Conservation (phyloP, 371 early-diverging fungal species). For the Apophysomyces sp. region DNA sequence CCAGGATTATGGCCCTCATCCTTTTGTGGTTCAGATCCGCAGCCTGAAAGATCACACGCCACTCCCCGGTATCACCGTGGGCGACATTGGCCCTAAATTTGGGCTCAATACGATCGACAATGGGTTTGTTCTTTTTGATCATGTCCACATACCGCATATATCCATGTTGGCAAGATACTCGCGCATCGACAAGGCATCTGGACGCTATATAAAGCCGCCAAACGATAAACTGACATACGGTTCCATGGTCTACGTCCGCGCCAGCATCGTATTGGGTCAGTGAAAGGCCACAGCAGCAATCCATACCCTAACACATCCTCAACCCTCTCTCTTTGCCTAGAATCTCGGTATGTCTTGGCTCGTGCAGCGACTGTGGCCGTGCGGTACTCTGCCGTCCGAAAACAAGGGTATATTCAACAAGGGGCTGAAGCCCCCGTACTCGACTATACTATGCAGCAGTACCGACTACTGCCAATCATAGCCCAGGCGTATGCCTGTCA, state of each 20-base stretch:
- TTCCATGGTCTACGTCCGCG: constrained; percentile 75
- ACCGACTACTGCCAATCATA: constrained; percentile 71
- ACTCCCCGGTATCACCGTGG: constrained; percentile 83
- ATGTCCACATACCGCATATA: constrained; percentile 76
- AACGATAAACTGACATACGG: constrained; percentile 75
- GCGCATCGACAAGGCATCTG: constrained; percentile 63
- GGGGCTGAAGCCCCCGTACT: constrained; percentile 68
- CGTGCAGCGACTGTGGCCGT: constrained; percentile 49
- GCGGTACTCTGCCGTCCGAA: constrained; percentile 51
- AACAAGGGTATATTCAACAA: constrained; percentile 47
- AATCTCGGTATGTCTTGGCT: constrained; percentile 51
- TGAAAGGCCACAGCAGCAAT: no score
- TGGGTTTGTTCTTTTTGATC: constrained; percentile 79
- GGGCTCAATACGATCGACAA: constrained; percentile 85
- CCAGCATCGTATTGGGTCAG: constrained; percentile 59
- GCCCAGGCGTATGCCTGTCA: constrained; percentile 74
- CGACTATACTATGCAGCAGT: constrained; percentile 77
- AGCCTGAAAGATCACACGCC: constrained; percentile 72
- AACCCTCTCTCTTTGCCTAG: constrained; percentile 39
- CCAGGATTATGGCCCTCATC: constrained; percentile 81
- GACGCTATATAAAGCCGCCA: constrained; percentile 66
- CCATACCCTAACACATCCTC: no score
- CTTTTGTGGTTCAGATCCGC: constrained; percentile 89
- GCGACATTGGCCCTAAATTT: constrained; percentile 90
- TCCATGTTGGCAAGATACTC: constrained; percentile 82